Evolutionary conservation across 2,329 filamentous ascomycete genomes (phyloP).

Genomic region (Fusarium zealandicum): DNA sequence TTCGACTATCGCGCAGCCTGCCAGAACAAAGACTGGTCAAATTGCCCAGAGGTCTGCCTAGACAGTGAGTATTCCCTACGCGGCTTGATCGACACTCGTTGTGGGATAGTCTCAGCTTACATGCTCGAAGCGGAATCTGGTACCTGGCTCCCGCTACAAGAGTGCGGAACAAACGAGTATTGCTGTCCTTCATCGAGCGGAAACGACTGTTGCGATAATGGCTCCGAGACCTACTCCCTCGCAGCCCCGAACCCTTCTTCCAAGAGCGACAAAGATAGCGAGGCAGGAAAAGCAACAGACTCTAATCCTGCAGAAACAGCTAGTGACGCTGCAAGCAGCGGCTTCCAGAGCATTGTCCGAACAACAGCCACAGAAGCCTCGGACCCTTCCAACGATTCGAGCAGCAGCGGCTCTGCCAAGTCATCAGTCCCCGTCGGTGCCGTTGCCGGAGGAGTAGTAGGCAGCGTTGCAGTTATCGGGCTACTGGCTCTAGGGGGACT

Average conservation of each 20-base stretch:
- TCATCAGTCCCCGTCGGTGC: constrained; percentile 9
- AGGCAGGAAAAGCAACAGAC: not conserved
- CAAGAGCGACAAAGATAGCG: not conserved
- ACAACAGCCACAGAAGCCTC: not conserved
- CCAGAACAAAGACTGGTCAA: constrained; percentile 34
- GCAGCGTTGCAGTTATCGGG: constrained; percentile 24
- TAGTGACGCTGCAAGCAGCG: not conserved
- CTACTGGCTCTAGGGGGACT: constrained; percentile 21
- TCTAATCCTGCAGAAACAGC: not conserved
- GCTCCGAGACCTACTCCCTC: constrained; percentile 26
- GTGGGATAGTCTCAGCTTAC: not conserved
- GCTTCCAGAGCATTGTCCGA: not conserved
- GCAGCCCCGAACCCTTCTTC: constrained; percentile 4
- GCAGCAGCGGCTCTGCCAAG: not conserved
- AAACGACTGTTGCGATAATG: constrained; percentile 26
- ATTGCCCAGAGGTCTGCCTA: constrained; percentile 32
- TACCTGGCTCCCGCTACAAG: constrained; percentile 22
- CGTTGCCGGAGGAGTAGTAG: constrained; percentile 31
- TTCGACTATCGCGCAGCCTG: constrained; percentile 34
- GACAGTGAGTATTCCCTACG: constrained; percentile 14
- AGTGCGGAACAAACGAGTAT: constrained; percentile 33
- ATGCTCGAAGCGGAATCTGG: constrained; percentile 1
- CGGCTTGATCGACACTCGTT: not conserved
- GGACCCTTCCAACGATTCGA: not conserved
- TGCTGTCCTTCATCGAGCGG: constrained; percentile 28